Conservation (phyloP, 192 early-diverging fungal genomes). For the Haplosporangium gracile region DNA sequence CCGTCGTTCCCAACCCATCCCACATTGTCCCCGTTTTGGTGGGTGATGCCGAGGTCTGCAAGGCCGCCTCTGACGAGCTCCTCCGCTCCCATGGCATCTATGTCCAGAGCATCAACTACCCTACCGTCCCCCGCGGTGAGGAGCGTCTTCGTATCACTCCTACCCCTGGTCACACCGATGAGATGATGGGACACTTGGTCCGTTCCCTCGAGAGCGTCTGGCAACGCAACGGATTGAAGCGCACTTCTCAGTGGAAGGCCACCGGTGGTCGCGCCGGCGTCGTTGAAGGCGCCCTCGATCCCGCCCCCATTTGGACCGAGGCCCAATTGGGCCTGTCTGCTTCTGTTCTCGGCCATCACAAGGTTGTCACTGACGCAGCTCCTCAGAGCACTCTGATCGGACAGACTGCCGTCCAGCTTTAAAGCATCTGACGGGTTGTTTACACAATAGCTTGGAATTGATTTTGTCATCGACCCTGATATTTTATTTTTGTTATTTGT, state of each 20-base stretch:
- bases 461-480: neutral
- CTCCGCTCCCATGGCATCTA: conserved; percentile 93
- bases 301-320: conserved; percentile 71
- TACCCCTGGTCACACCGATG: conserved; percentile 90
- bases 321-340: conserved; percentile 58
- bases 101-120: conserved; percentile 99
- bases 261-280: conserved; percentile 92
- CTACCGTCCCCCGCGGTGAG: conserved; percentile 94
- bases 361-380: neutral
- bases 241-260: conserved; percentile 86
- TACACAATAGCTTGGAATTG: too few relatives aligned
- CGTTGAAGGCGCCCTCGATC: conserved; percentile 68
- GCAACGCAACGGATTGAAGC: conserved; percentile 88
- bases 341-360: conserved; percentile 12
- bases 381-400: neutral
- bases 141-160: conserved; percentile 99
- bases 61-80: conserved; percentile 94
- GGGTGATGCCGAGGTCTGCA: conserved; percentile 95
- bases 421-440: too few relatives aligned
- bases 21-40: conserved; percentile 99
- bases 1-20: conserved; percentile 98
- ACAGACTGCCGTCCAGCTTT: conserved; percentile 24
- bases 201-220: conserved; percentile 88
- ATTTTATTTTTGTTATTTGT: neutral
- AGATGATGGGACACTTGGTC: conserved; percentile 89